Conservation (phyloP, 1,284 basidiomycete genomes). For the Anthracocystis panici-leucophaei region DNA sequence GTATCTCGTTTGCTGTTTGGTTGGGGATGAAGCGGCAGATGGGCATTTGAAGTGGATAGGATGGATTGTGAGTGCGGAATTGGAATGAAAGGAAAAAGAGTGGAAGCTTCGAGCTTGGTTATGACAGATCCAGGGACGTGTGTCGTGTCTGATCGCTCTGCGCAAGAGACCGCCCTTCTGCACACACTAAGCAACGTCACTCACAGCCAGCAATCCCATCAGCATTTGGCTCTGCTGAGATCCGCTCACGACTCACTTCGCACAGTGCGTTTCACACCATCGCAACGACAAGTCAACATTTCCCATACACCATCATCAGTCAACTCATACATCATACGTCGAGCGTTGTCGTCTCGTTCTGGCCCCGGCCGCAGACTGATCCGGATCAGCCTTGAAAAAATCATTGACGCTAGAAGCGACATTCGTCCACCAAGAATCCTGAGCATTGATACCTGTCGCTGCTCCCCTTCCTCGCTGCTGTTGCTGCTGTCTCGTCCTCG, state of each 20-base stretch:
- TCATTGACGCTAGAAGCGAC: conserved; percentile 31
- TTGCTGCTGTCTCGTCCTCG: conserved; percentile 15
- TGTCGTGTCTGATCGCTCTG: too few relatives aligned
- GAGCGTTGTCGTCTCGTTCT: conserved; percentile 8
- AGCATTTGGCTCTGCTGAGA: too few relatives aligned
- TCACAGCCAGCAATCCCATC: too few relatives aligned
- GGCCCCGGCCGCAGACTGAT: neutral
- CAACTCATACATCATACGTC: conserved; percentile 5
- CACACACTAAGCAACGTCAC: too few relatives aligned
- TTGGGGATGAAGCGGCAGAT: conserved; percentile 67
- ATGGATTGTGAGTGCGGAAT: too few relatives aligned
- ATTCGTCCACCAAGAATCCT: conserved; percentile 40
- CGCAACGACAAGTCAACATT: neutral
- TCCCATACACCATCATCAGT: neutral
- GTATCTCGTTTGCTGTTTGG: conserved; percentile 67
- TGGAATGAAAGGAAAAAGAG: too few relatives aligned
- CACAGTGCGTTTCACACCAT: too few relatives aligned
- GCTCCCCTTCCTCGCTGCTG: neutral
- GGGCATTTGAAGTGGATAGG: conserved; percentile 46
- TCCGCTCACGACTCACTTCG: too few relatives aligned
- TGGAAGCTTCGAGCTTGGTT: too few relatives aligned
- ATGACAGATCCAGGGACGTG: too few relatives aligned
- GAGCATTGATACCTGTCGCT: neutral
- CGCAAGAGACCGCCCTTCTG: too few relatives aligned
- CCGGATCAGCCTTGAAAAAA: conserved; percentile 33